phyloP scores from a whole-genome alignment of 1,284 basidiomycete species.

The Coniferiporia sulphurascens region DNA sequence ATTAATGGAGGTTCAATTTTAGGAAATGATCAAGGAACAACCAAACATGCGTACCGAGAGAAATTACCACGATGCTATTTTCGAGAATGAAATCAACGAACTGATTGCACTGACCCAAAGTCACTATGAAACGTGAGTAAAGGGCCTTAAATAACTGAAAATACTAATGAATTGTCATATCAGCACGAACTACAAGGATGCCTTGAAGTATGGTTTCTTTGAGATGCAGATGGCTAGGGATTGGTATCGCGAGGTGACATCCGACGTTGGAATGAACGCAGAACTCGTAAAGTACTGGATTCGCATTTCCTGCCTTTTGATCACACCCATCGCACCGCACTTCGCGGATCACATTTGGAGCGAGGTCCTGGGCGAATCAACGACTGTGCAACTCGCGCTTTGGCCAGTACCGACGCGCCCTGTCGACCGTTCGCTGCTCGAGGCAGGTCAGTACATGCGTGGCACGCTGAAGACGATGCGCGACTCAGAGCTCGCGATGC shows the following conservation, averaged over 20 bases:
- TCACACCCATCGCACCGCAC: slow-evolving; percentile 91
- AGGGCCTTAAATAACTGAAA: background rate
- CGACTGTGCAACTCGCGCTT: slow-evolving; percentile 77
- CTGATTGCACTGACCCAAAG: slow-evolving; percentile 77
- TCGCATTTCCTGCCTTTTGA: slow-evolving; percentile 71
- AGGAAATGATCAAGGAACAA: slow-evolving; percentile 76
- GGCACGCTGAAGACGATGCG: slow-evolving; percentile 85
- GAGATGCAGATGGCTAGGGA: slow-evolving; percentile 91
- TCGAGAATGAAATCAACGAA: slow-evolving; percentile 89
- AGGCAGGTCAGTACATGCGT: slow-evolving; percentile 81
- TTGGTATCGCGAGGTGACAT: slow-evolving; percentile 94
- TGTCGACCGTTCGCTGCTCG: slow-evolving; percentile 61
- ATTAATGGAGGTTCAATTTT: background rate
- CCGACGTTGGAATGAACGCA: slow-evolving; percentile 87
- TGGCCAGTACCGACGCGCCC: slow-evolving; percentile 67
- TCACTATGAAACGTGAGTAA: slow-evolving; percentile 73
- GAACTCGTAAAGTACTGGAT: slow-evolving; percentile 76
- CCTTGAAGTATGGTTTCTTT: slow-evolving; percentile 94
- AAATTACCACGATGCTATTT: slow-evolving; percentile 79
- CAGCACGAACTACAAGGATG: slow-evolving; percentile 94
- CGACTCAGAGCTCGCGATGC: slow-evolving; percentile 76
- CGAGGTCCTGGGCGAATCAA: slow-evolving; percentile 65
- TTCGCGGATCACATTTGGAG: slow-evolving; percentile 92
- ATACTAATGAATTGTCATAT: slow-evolving; percentile 12
- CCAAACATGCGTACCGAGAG: slow-evolving; percentile 62